A percentile compares a stretch with the other conserved stretches of the same genome.
phyloP scores from a whole-genome alignment of 345 rosid genomes.

The Jatropha curcas region DNA sequence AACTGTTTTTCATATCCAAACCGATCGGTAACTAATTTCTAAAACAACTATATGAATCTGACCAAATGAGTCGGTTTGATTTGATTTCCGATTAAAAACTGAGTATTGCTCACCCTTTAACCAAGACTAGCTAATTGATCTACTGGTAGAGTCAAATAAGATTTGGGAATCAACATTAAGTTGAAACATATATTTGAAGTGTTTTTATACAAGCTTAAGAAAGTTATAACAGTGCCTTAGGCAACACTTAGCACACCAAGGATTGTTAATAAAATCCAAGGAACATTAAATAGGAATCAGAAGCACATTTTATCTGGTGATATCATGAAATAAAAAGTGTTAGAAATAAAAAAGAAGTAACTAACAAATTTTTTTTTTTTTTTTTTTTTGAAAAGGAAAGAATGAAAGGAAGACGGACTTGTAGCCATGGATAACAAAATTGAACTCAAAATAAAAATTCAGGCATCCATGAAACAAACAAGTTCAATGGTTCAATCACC shows the following conservation, averaged over 20 bases:
- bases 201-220: not conserved
- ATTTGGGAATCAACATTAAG: not conserved
- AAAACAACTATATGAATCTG: no score
- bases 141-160: not conserved
- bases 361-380: not conserved
- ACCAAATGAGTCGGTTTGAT: no score
- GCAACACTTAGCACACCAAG: not conserved
- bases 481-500: conserved; percentile 3
- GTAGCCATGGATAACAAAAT: not conserved
- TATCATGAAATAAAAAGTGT: not conserved
- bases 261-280: not conserved
- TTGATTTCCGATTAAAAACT: no score
- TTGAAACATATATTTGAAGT: no score
- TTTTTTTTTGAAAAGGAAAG: no score
- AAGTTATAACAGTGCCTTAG: not conserved
- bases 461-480: not conserved
- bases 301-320: not conserved
- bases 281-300: not conserved
- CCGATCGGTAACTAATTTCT: no score
- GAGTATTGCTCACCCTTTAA: no score
- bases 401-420: no score
- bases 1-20: no score
- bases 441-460: not conserved
- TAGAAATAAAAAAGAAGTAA: not conserved
- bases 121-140: not conserved